A percentile compares a stretch with the other conserved stretches of the same genome.
Evolutionary conservation across 352 stramenopile species (phyloP).

Genomic region (Phytophthora europaea): DNA sequence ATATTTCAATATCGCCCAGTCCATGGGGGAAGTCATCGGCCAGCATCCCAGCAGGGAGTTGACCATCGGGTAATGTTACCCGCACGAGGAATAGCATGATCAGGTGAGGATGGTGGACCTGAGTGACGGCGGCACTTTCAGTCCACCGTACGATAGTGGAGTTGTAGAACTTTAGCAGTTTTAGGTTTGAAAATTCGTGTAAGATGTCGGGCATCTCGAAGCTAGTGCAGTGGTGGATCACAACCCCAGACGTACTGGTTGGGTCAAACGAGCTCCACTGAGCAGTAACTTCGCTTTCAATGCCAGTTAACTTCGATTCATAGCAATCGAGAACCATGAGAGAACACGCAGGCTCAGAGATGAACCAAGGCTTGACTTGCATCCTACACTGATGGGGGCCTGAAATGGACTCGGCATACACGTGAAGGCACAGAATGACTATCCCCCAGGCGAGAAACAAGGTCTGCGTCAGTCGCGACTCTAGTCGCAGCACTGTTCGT

Average conservation of each 20-base stretch:
- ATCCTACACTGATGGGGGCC: conserved; percentile 25
- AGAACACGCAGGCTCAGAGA: conserved; percentile 27
- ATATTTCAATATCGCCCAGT: conserved; percentile 48
- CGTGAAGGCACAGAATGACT: conserved; percentile 29
- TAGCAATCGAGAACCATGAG: conserved; percentile 40
- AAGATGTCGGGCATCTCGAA: conserved; percentile 44
- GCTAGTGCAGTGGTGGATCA: conserved; percentile 48
- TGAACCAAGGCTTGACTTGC: conserved; percentile 43
- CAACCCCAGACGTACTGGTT: conserved; percentile 20
- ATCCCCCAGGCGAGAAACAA: conserved; percentile 36
- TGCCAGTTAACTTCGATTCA: conserved; percentile 8
- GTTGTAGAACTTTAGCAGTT: conserved; percentile 57
- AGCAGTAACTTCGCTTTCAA: conserved; percentile 14
- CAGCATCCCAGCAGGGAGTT: conserved; percentile 11
- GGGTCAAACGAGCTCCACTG: conserved; percentile 23
- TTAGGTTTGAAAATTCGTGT: conserved; percentile 38
- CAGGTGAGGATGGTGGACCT: conserved; percentile 35
- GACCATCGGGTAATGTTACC: conserved; percentile 16
- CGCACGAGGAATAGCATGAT: conserved; percentile 40
- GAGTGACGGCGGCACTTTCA: conserved; percentile 34
- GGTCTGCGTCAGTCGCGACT: conserved; percentile 2
- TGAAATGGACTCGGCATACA: conserved; percentile 17
- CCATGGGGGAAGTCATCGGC: conserved; percentile 17
- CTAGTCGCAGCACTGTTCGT: background rate
- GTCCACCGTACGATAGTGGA: conserved; percentile 46